Percentiles rank a stretch among this genome's conserved stretches.
phyloP scores from a whole-genome alignment of 2,329 filamentous ascomycete genomes.

The Biscogniauxia mediterranea region DNA sequence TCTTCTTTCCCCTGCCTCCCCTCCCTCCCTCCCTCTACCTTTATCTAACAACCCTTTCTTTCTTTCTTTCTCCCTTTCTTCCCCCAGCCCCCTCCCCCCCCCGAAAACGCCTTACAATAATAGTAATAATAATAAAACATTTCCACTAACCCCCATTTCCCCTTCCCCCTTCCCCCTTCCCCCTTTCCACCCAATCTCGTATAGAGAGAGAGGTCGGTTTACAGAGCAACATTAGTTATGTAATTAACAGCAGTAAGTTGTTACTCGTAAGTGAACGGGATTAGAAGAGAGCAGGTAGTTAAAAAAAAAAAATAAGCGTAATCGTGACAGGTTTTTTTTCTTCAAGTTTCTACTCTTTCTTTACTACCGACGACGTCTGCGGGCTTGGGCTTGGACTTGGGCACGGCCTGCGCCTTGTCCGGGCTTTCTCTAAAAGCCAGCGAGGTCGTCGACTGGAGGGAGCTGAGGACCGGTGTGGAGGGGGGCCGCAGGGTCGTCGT shows the following conservation, averaged over 20 bases:
- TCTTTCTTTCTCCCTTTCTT: background rate
- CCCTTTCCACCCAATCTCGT: too few species aligned
- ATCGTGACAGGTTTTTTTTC: too few species aligned
- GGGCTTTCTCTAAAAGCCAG: constrained; percentile 62
- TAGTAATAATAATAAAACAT: background rate
- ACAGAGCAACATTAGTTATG: too few species aligned
- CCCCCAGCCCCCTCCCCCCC: background rate
- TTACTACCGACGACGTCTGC: constrained; percentile 33
- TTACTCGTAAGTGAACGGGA: too few species aligned
- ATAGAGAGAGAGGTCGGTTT: too few species aligned
- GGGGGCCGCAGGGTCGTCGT: constrained; percentile 17
- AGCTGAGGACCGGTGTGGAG: constrained; percentile 31
- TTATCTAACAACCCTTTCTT: background rate
- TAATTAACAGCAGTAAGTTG: too few species aligned
- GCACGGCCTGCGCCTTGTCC: constrained; percentile 47
- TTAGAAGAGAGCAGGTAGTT: too few species aligned
- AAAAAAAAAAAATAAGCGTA: too few species aligned
- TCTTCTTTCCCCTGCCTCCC: too few species aligned
- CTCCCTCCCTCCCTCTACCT: too few species aligned
- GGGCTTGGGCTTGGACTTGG: constrained; percentile 29
- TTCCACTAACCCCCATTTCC: too few species aligned
- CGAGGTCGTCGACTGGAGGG: constrained; percentile 42
- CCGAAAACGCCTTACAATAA: background rate
- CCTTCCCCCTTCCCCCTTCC: too few species aligned
- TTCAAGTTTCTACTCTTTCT: constrained; percentile 24